These are phyloP conservation scores for Takashimella tepidaria DNA, from an alignment of 1,284 basidiomycete genomes.

Conservation along the genomic window DNA sequence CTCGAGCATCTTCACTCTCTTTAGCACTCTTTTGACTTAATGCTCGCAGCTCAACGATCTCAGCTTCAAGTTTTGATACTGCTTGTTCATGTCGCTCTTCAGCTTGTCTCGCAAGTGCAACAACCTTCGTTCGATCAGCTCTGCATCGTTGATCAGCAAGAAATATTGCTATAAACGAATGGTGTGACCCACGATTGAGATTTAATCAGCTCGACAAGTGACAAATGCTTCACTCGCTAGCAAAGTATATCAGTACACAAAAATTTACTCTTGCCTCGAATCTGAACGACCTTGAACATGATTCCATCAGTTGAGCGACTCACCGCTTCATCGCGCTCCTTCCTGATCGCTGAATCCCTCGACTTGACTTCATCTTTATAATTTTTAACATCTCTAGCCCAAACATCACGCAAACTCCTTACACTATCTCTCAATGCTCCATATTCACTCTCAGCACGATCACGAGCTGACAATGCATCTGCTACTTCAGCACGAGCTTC, in stretches of 20 bases:
- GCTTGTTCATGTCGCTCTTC: slow-evolving; percentile 12
- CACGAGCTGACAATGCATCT: slow-evolving; percentile 27
- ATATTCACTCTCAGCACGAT: slow-evolving; percentile 38
- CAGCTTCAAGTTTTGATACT: slow-evolving; percentile 18
- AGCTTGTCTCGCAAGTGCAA: slow-evolving; percentile 22
- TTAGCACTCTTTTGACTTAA: slow-evolving; percentile 23
- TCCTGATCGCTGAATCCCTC: slow-evolving; percentile 21
- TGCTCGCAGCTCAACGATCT: slow-evolving; percentile 17
- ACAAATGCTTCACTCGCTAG: slow-evolving; percentile 26
- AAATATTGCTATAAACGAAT: too few relatives aligned
- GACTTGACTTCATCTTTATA: slow-evolving; percentile 31
- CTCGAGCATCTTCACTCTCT: slow-evolving; percentile 22
- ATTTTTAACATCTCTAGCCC: slow-evolving; percentile 38
- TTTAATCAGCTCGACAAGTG: slow-evolving; percentile 31
- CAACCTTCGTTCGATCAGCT: slow-evolving; percentile 26
- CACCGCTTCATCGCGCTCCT: slow-evolving; percentile 35
- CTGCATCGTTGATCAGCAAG: too few relatives aligned
- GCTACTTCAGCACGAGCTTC: slow-evolving; percentile 34
- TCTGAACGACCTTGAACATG: too few relatives aligned
- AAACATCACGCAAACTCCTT: slow-evolving; percentile 36
- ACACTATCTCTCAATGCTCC: slow-evolving; percentile 36
- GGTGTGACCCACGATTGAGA: slow-evolving; percentile 35
- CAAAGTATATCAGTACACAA: neutral
- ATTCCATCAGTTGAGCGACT: too few relatives aligned
- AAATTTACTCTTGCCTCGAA: neutral